Evolutionary conservation across 768 basidiomycete species (phyloP), one percentile per base, ranked within the genome.

Genomic region (Gymnopilus dilepis): DNA sequence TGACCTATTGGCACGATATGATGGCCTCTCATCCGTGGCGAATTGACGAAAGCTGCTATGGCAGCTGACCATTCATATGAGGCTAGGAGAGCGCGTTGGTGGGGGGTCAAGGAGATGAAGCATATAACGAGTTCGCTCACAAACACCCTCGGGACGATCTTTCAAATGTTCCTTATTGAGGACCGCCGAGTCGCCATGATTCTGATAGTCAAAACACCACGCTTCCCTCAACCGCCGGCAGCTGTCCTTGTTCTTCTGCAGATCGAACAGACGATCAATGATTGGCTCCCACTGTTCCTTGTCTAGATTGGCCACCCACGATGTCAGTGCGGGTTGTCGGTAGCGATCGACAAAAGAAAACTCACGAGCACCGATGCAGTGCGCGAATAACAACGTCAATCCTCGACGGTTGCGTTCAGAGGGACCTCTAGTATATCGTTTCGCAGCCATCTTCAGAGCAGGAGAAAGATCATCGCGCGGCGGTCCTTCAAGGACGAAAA

Each of bases 201-300:
- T 83, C 58, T 79, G 82, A 77, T 80, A 80, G 66, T 85, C 84
- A 55, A 84, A 78, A 0, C 80, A 71, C 80, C 82, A 84, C 1
- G 78, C 81, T 61, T 85, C 83, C 2, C 77, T 74, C 21, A 84
- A 69, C 8, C 56, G 67, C 34, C 61, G 60, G 1, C 40, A 48
- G 12, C 55, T 48, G 28, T 48, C 51, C 60, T 72, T 71, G 2
- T 24, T 54, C 5, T 61, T 47, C 24, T 78, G 75, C 5, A 70
- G 58, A 2, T 65, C 41, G 66, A 83, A 81, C 11, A 84, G 68
- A 0, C 65, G 65, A 37, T 76, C 64, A 17, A 86, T 77, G 3
- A 76, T 74, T 1, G 82, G 80, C 59, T 85, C 84, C 83, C 84
- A 86, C 64, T 81, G 79, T 64, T 86, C 83, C 63, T 86, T 85